Evolutionary conservation across 345 rosid species (phyloP).

Genomic region (Eucalyptus brandiana): DNA sequence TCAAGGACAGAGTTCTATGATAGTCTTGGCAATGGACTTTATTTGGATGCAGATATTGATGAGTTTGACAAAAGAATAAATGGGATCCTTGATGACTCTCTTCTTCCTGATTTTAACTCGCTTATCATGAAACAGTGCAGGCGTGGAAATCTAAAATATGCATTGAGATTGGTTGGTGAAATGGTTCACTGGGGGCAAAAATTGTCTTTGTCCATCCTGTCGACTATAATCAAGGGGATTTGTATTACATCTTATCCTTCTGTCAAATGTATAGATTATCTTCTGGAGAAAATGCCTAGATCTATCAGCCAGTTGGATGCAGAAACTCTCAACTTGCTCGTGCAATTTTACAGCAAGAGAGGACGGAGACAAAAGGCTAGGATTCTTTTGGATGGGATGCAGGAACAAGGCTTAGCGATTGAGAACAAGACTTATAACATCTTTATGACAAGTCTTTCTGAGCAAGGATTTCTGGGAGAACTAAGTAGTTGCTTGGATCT

Average conservation of each 20-base stretch:
- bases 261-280: slow-evolving; percentile 15
- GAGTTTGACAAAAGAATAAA: slow-evolving; percentile 40
- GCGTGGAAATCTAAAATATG: slow-evolving; percentile 20
- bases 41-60: slow-evolving; percentile 52
- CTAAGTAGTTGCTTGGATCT: slow-evolving; percentile 26
- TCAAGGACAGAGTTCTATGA: slow-evolving; percentile 65
- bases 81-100: slow-evolving; percentile 29
- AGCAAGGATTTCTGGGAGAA: slow-evolving; percentile 27
- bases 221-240: slow-evolving; percentile 30
- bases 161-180: slow-evolving; percentile 35
- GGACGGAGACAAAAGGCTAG: slow-evolving; percentile 37
- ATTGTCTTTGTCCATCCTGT: slow-evolving; percentile 22
- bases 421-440: slow-evolving; percentile 24
- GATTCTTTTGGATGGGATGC: slow-evolving; percentile 34
- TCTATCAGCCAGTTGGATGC: slow-evolving; percentile 39
- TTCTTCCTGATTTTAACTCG: slow-evolving; percentile 41
- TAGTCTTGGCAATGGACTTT: slow-evolving; percentile 75
- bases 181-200: slow-evolving; percentile 68
- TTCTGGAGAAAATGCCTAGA: slow-evolving; percentile 44
- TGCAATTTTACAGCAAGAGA: slow-evolving; percentile 45
- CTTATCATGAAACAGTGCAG: slow-evolving; percentile 28
- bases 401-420: slow-evolving; percentile 21
- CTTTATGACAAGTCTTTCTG: slow-evolving; percentile 18
- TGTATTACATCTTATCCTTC: slow-evolving; percentile 18
- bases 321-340: slow-evolving; percentile 44